Base-by-base conservation (phyloP, 352 stramenopile genomes). In the Vaucheria bursata region DNA sequence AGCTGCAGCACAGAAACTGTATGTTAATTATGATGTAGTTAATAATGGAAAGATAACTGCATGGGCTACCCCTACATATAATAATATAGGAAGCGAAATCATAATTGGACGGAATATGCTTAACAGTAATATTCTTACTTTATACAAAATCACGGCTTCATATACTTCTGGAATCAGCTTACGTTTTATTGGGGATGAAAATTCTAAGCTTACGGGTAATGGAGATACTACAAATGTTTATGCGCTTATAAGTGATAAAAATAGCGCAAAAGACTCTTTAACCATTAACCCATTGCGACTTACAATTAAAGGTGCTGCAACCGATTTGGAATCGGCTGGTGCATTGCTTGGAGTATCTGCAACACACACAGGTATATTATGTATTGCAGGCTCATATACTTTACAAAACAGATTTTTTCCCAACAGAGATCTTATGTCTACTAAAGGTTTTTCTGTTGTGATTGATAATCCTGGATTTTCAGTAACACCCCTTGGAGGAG, bases 1-100 rank as follows among this genome's bases (percentile, higher is more conserved):
- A 59, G 45, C 45, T 59, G 45, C 45, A 59, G 45, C 45, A 59
- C 45, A 59, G 45, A 59, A 59, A 59, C 45, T 59, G 45, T 59
- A 59, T 59, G 45, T 59, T 59, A 59, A 59, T 59, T 59, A 59
- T 59, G 45, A 59, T 59, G 45, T 59, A 59, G 45, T 59, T 59
- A 59, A 59, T 59, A 59, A 59, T 59, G 45, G 45, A 59, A 59
- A 59, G 45, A 59, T 59, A 59, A 59, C 45, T 59, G 45, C 45
- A 59, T 59, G 45, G 45, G 45, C 45, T 59, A 59, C 45, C 45
- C 45, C 45, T 59, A 59, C 45, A 59, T 59, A 59, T 59, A 59
- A 59, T 59, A 59, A 59, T 59, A 59, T 59, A 59, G 45, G 45
- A 59, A 59, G 45, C 45, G 45, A 59, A 59, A 59, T 59, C 45